Base-by-base conservation (phyloP, 257 asterid species). In the Coffea canephora region DNA sequence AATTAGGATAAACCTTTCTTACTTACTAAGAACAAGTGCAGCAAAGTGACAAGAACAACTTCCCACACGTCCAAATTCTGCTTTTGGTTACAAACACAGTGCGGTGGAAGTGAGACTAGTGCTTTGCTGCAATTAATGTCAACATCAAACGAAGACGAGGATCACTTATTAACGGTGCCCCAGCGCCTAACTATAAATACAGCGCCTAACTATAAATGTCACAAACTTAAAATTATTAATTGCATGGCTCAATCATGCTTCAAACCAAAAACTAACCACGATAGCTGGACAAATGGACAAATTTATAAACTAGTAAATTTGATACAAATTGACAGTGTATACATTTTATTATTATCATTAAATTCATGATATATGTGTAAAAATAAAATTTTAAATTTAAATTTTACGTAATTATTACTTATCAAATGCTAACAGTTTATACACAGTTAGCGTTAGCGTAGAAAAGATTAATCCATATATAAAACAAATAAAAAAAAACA, bases 111-210 rank as follows among this genome's bases (percentile, higher is more conserved):
- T 54, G 45, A 34, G 52, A 52, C 57, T 61, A 59, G 59, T 69
- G 80, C 75, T 69, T 69, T 69, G 54, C 18, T 54, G 41, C 81
- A 23, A 16, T 54, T 34, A 54, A 8, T 71, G 69, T 77, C 78
- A 27, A 50, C 76, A 77, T 77, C 71, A 54, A 36, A 43, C 21
- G 15, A 69, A 75, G 64, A 49, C n/a, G 69, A 73, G 39, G 54
- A 64, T 73, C 72, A 41, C 31, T 54, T 69, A 16, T 45, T 74
- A 73, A 45, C 11, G 27, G 77, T 43, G 25, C 55, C 31, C 8
- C 76, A 45, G 27, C 11, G 23, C 52, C 50, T 31, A n/a, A 27
- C 12, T 48, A 48, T 48, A 48, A 8, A 31, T 49, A 45, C 76
- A 45, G 27, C 11, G 23, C 52, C 50, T 31, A n/a, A 27, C 12